Percentiles rank a stretch among this genome's conserved stretches.
These are phyloP conservation scores for Adenanthera pavonina DNA, from an alignment of 306 rosid genomes.

Conservation along the genomic window DNA sequence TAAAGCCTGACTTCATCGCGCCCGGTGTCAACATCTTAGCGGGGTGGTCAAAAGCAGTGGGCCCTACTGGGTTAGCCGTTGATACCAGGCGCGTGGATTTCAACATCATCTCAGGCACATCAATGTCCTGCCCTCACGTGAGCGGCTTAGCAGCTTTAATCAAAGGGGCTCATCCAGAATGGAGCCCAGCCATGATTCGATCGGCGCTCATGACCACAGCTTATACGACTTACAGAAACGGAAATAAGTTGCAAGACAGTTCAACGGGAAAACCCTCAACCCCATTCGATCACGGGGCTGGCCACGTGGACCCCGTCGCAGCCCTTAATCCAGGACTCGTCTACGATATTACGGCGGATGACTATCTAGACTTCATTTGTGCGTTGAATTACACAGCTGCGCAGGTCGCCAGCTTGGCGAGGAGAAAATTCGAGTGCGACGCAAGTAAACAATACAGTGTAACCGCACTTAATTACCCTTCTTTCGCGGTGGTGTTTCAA, in stretches of 20 bases:
- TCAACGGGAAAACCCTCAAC: conserved; percentile 75
- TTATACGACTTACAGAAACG: conserved; percentile 69
- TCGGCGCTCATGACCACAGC: conserved; percentile 97
- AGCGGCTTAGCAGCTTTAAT: conserved; percentile 85
- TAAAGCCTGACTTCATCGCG: conserved; percentile 89
- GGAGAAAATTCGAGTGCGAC: conserved; percentile 68
- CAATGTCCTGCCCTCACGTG: conserved; percentile 98
- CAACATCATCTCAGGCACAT: conserved; percentile 92
- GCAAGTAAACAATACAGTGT: conserved; percentile 65
- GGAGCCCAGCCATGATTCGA: conserved; percentile 88
- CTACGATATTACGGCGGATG: conserved; percentile 67
- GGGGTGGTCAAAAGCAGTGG: conserved; percentile 72
- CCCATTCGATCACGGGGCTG: conserved; percentile 85
- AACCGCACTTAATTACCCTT: conserved; percentile 76
- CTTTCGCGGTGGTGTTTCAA: conserved; percentile 67
- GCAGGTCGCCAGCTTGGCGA: conserved; percentile 54
- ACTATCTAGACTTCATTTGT: conserved; percentile 74
- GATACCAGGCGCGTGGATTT: conserved; percentile 82
- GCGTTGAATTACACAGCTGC: conserved; percentile 64
- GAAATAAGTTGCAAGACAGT: conserved; percentile 57
- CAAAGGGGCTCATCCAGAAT: conserved; percentile 80
- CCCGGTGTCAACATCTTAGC: conserved; percentile 98
- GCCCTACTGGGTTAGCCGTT: conserved; percentile 68
- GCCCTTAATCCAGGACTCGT: conserved; percentile 86
- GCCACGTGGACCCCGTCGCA: conserved; percentile 82